Base-by-base conservation (phyloP, 1,284 basidiomycete genomes). In the Hymenochaete sp. region DNA sequence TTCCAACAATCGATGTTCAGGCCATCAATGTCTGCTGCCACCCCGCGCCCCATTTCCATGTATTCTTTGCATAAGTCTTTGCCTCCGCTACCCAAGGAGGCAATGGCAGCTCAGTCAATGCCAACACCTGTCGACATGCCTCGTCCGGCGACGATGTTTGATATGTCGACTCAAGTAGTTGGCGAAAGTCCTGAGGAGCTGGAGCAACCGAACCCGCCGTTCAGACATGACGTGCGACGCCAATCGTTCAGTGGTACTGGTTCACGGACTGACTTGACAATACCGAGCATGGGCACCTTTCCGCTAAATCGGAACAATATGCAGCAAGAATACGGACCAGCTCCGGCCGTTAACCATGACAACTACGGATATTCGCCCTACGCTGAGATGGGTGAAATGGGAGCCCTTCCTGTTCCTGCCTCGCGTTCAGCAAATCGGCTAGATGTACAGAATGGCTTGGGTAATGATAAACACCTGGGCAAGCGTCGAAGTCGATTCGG, bases 401-500 rank as follows among this genome's bases (percentile, higher is more conserved):
- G 29, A 6, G 38, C 39, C 59, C 63, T 10, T 81, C 80, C 43
- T 13, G 25, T 26, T 9, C 22, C 39, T 24, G 18, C 72, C 72
- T 45, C 48, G 22, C 64, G 72, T 49, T 78, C 79, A 13, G 64
- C 84, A 18, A 72, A 73, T 27, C 72, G 72, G 40, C 66, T 79
- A 53, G 76, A 77, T 42, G 32, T n/a, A 19, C 14, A 6, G 6
- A 31, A 42, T 25, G 16, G 38, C 31, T 39, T 40, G n/a, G 29
- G 24, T 19, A 14, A 47, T 33, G 57, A 56, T 48, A 48, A 50
- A 18, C 56, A 62, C 0, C 62, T 73, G 5, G 66, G 69, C 28
- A 83, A 83, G 57, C 71, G 82, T 36, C 79, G 77, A 60, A 85
- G 78, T 61, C 75, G 69, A 55, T 86, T 87, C 57, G 78, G 77